Base-by-base conservation (phyloP, 2,329 filamentous ascomycete species). In the Aspergillus bombycis region DNA sequence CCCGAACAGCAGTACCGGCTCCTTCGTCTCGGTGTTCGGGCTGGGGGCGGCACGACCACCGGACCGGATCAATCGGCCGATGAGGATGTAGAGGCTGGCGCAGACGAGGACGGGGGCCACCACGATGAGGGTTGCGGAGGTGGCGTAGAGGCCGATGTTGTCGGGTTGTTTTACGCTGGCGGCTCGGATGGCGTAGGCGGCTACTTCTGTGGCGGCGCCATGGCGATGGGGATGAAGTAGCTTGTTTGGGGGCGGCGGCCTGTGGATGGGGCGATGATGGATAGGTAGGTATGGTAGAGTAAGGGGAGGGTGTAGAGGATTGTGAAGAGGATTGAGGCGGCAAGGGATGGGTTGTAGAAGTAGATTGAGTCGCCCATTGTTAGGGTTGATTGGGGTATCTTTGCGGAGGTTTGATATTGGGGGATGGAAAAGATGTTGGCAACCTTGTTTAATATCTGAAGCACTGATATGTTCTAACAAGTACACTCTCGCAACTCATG, bases 71-170 rank as follows among this genome's bases (percentile, higher is more conserved):
- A 85, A 71, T 14, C 80, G 78, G n/a, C 80, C 82, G 58, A 85
- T 79, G 53, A 85, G 78, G 58, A 85, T 77, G 70, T 85, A 85
- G 61, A 84, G 81, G 2, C 81, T 82, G 0, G 83, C 83, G 19
- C 82, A 82, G 56, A 84, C 71, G 58, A 85, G 78, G 48, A 84
- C 75, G 0, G 83, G 83, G 0, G 82, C 81, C 46, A 85, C 74
- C 14, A 84, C 79, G n/a, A 83, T 80, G 26, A 82, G 73, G 0
- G 77, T 78, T 5, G 76, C 66, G 1, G 76, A 79, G 45, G 75
- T 66, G 6, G 82, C 76, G 59, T 81, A 83, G 1, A 80, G 71
- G 1, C 71, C 68, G 43, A 83, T 72, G 6, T 76, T 68, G 8
- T 70, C 67, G 26, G 74, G 73, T 38, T 77, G 66, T 60, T 77